These are phyloP conservation scores for Dendrocalamus sinicus DNA, from an alignment of 176 grass and related monocot genomes.

Conservation along the genomic window DNA sequence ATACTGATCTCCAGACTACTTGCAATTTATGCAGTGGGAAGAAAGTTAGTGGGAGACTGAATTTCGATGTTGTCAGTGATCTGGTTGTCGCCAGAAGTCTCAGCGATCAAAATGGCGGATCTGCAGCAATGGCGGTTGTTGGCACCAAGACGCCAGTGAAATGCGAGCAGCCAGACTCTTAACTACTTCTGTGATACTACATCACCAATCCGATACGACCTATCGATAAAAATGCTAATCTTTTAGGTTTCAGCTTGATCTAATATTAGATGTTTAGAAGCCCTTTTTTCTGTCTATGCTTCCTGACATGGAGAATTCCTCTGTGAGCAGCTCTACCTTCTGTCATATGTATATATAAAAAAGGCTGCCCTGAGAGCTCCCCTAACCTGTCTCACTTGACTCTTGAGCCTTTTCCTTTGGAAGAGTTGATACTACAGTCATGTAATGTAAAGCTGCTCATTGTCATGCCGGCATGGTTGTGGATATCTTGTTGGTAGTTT, in stretches of 20 bases:
- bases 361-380: slow-evolving; percentile 59
- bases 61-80: slow-evolving; percentile 90
- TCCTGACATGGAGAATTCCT: slow-evolving; percentile 50
- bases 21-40: slow-evolving; percentile 56
- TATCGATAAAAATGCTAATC: slow-evolving; percentile 8
- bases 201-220: slow-evolving; percentile 8
- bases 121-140: slow-evolving; percentile 18
- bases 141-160: slow-evolving; percentile 55
- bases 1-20: background rate
- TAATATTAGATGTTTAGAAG: slow-evolving; percentile 16
- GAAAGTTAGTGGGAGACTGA: slow-evolving; percentile 66
- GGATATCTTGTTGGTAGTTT: background rate
- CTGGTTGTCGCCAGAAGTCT: slow-evolving; percentile 76
- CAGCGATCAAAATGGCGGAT: slow-evolving; percentile 45
- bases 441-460: slow-evolving; percentile 46
- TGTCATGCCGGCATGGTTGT: background rate
- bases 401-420: background rate
- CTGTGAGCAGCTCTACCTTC: slow-evolving; percentile 55
- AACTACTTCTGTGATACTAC: background rate
- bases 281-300: slow-evolving; percentile 25
- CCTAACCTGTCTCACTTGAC: background rate
- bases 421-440: slow-evolving; percentile 30
- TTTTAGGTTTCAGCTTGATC: slow-evolving; percentile 37
- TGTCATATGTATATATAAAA: slow-evolving; percentile 38
- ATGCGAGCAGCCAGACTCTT: slow-evolving; percentile 60